Percentiles rank a stretch among this genome's conserved stretches.
These are phyloP conservation scores for Pythium periplocum DNA, from an alignment of 352 stramenopile genomes.

Conservation along the genomic window DNA sequence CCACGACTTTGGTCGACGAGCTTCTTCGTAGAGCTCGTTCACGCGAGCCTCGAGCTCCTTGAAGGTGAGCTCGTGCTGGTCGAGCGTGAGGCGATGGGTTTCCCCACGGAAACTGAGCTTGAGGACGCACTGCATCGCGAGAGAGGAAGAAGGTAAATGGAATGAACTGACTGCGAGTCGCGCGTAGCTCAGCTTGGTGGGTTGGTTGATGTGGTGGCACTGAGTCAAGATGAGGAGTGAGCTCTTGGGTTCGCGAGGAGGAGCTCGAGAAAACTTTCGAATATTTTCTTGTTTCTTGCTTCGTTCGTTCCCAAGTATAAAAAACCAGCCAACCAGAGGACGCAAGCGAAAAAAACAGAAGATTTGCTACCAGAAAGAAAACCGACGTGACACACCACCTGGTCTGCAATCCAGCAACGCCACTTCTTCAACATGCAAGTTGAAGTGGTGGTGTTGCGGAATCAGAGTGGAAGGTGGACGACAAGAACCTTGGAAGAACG, in stretches of 20 bases:
- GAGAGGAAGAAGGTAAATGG: too few species aligned
- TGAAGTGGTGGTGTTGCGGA: too few species aligned
- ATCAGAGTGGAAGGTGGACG: too few species aligned
- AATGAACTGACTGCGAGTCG: too few species aligned
- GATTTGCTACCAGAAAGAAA: not conserved
- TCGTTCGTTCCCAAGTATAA: conserved; percentile 10
- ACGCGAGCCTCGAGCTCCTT: conserved; percentile 36
- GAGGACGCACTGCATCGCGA: conserved; percentile 5
- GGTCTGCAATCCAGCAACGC: too few species aligned
- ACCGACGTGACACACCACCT: too few species aligned
- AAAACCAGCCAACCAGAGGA: conserved; percentile 6
- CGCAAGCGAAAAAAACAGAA: conserved; percentile 6
- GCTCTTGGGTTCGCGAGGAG: conserved; percentile 1
- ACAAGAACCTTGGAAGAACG: too few species aligned
- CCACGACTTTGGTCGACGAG: conserved; percentile 24
- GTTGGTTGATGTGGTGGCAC: too few species aligned
- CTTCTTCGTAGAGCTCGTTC: conserved; percentile 27
- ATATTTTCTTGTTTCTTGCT: too few species aligned
- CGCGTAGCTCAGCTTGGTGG: too few species aligned
- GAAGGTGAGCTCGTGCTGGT: conserved; percentile 31
- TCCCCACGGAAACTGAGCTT: conserved; percentile 52
- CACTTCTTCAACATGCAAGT: too few species aligned
- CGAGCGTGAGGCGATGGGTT: conserved; percentile 38
- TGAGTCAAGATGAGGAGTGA: too few species aligned
- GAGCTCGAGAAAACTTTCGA: not conserved